Evolutionary conservation across 148 eudicot species (phyloP).

Genomic region (Mesembryanthemum crystallinum): DNA sequence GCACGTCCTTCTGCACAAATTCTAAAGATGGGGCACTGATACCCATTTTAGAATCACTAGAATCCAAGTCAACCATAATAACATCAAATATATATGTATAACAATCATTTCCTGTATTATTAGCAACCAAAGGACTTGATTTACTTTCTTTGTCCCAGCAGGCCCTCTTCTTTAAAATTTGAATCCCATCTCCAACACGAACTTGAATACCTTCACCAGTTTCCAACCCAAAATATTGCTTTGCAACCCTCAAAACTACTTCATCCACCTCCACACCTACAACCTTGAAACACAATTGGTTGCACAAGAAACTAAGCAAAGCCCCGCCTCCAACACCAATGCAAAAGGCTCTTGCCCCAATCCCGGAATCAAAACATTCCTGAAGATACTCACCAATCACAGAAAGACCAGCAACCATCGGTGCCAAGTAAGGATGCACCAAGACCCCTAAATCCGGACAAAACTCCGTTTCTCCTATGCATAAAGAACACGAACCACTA

Average conservation of each 20-base stretch:
- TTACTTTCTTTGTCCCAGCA: background rate
- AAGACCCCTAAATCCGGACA: slow-evolving; percentile 38
- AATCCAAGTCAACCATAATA: slow-evolving; percentile 89
- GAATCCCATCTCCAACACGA: slow-evolving; percentile 56
- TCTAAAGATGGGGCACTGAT: slow-evolving; percentile 65
- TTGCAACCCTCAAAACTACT: slow-evolving; percentile 60
- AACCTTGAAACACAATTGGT: slow-evolving; percentile 60
- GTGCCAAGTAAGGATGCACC: slow-evolving; percentile 76
- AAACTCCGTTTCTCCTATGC: slow-evolving; percentile 35
- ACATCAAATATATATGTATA: slow-evolving; percentile 47
- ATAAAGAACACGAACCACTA: slow-evolving; percentile 10
- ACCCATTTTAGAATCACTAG: slow-evolving; percentile 54
- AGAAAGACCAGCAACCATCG: slow-evolving; percentile 76
- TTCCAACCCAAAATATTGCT: slow-evolving; percentile 52
- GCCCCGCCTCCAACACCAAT: slow-evolving; percentile 96
- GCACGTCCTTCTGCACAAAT: slow-evolving; percentile 54
- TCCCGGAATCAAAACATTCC: slow-evolving; percentile 30
- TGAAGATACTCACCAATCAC: slow-evolving; percentile 42
- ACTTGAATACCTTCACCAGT: slow-evolving; percentile 34
- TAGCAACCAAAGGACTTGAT: slow-evolving; percentile 12
- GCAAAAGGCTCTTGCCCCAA: slow-evolving; percentile 62
- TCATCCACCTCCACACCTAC: slow-evolving; percentile 73
- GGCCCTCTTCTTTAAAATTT: slow-evolving; percentile 36
- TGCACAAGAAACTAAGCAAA: slow-evolving; percentile 52
- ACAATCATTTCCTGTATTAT: background rate